Evolutionary conservation across 495 filamentous ascomycete species (phyloP), one percentile per base, ranked within the genome.

Genomic region (Daldinia vernicosa): DNA sequence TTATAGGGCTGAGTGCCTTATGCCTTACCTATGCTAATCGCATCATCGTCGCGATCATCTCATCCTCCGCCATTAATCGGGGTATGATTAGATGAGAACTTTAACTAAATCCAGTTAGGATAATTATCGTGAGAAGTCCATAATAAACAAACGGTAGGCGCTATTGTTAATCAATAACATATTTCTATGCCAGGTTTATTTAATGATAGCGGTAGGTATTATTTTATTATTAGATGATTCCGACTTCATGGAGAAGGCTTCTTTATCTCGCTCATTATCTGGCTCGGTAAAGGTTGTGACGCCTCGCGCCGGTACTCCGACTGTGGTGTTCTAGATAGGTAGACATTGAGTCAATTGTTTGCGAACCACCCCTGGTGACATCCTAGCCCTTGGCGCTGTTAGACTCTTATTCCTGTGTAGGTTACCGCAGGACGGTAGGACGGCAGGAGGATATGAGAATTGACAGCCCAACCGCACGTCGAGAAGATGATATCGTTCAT

Each of bases 1-100:
- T 47, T 40, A 47, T 72, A 72, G 61, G 70, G 70, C 70, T 69
- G 70, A 65, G 39, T 32, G 32, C n/a, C 27, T 54, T 39, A 12
- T 56, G n/a, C n/a, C n/a, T n/a, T n/a, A n/a, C n/a, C n/a, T n/a
- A n/a, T n/a, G 28, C 30, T 56, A 32, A 56, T 32, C 28, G 53
- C 53, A 56, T 56, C 28, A 56, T 56, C 28, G 53, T 33, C 28
- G 37, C 19, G 7, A 24, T 47, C 17, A 19, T 45, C 15, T 45
- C 15, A 47, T 47, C 43, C 19, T 47, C 43, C 43, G 43, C 43
- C 43, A 12, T 47, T 11, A 12, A 24, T 47, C 33, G 43, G 43
- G 19, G 19, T 47, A 53, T 17, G 50, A 53, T 53, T 30, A 53
- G 50, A 53, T 30, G 50, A 53, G 50, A 53, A 53, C 27, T 27